Conservation (phyloP, 2,329 filamentous ascomycete species). For the Thermothelomyces thermophilus region DNA sequence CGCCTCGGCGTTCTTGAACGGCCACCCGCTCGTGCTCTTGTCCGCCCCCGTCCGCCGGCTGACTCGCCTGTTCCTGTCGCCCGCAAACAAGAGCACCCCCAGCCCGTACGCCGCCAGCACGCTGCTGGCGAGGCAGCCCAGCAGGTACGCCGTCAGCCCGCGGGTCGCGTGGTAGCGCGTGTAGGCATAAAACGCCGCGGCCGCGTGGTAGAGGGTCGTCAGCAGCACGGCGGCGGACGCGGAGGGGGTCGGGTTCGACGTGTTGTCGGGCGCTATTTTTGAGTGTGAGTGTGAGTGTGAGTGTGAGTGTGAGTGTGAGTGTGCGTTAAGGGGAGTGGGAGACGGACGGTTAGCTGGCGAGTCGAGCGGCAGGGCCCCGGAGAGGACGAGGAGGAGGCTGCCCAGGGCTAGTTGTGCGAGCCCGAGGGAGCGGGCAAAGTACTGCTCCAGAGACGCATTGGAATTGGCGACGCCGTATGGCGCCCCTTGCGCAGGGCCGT, state of each 20-base stretch:
- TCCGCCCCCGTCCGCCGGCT: conserved; percentile 36
- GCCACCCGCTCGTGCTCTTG: conserved; percentile 37
- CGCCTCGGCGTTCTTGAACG: conserved; percentile 33
- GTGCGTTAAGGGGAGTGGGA: neutral
- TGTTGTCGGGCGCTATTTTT: conserved; percentile 30
- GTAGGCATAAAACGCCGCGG: conserved; percentile 61
- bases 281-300: neutral
- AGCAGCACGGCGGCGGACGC: conserved; percentile 60
- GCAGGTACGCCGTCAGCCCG: conserved; percentile 50
- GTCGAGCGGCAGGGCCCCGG: conserved; percentile 61
- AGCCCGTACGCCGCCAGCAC: conserved; percentile 55
- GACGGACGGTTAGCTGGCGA: conserved; percentile 36
- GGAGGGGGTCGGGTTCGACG: conserved; percentile 44
- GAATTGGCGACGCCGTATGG: neutral
- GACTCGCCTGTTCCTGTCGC: conserved; percentile 28
- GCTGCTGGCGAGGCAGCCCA: conserved; percentile 53
- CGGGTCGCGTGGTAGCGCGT: conserved; percentile 53
- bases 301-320: too few relatives aligned
- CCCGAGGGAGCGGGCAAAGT: conserved; percentile 67
- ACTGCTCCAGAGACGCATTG: conserved; percentile 55
- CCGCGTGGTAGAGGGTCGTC: conserved; percentile 59
- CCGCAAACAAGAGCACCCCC: conserved; percentile 49
- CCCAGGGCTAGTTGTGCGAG: conserved; percentile 60
- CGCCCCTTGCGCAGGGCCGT: neutral
- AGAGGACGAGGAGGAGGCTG: conserved; percentile 58